Percentiles rank a stretch among this genome's conserved stretches.
Evolutionary conservation across 2,329 filamentous ascomycete genomes (phyloP).

Genomic region (Monilinia polystroma): DNA sequence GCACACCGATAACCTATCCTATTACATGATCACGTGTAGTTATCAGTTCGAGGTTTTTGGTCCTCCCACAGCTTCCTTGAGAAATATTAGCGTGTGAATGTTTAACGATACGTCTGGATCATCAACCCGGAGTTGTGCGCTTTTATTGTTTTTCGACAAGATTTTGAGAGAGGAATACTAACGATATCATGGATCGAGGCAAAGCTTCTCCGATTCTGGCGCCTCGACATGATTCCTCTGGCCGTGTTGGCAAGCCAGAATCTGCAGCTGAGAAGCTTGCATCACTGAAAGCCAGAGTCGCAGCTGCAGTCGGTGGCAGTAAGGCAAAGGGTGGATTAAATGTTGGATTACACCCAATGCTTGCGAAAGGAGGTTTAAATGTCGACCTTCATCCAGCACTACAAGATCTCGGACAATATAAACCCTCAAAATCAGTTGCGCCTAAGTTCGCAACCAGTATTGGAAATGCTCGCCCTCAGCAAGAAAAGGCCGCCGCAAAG

Average conservation of each 20-base stretch:
- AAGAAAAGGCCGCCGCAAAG: conserved; percentile 45
- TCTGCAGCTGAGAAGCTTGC: conserved; percentile 67
- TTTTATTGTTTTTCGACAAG: neutral
- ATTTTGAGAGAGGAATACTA: neutral
- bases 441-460: conserved; percentile 44
- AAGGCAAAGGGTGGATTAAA: conserved; percentile 48
- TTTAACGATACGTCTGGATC: neutral
- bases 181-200: conserved; percentile 50
- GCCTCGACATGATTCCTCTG: conserved; percentile 54
- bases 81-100: conserved; percentile 1
- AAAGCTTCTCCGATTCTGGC: conserved; percentile 52
- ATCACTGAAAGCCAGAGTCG: conserved; percentile 75
- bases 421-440: conserved; percentile 43
- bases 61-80: neutral
- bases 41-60: neutral
- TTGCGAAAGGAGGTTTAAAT: conserved; percentile 45
- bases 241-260: conserved; percentile 55
- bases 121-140: neutral
- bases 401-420: conserved; percentile 53
- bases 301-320: conserved; percentile 63
- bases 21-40: neutral
- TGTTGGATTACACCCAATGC: conserved; percentile 42
- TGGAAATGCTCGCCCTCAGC: conserved; percentile 43
- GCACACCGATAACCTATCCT: neutral
- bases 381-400: conserved; percentile 63